These are phyloP conservation scores for Grigorovia jiainica DNA, from an alignment of 805 yeast species.

Conservation along the genomic window DNA sequence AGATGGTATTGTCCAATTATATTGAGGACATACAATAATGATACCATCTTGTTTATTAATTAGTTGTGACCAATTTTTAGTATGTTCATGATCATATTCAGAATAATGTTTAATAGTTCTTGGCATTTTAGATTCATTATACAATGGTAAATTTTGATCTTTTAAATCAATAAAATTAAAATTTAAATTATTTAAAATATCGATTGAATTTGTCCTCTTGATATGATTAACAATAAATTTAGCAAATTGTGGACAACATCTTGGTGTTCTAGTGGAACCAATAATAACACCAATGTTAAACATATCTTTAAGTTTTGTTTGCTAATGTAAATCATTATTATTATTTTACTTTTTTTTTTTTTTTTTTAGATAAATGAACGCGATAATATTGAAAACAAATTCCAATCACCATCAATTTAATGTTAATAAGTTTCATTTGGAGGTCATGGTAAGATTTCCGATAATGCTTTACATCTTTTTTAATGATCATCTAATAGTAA, in stretches of 20 bases:
- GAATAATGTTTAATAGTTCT: conserved; percentile 10
- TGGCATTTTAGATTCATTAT: conserved; percentile 25
- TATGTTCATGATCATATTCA: conserved; percentile 18
- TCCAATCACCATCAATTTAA: too few species aligned
- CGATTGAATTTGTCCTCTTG: background rate
- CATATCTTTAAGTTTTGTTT: too few species aligned
- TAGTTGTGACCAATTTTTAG: conserved; percentile 23
- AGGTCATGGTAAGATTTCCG: too few species aligned
- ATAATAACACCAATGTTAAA: conserved; percentile 10
- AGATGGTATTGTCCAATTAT: conserved; percentile 33
- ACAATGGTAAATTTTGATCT: conserved; percentile 24
- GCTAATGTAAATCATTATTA: background rate
- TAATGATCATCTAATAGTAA: too few species aligned
- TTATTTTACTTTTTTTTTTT: too few species aligned
- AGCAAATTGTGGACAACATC: conserved; percentile 13
- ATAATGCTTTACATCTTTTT: too few species aligned
- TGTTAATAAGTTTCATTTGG: too few species aligned
- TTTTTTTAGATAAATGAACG: too few species aligned
- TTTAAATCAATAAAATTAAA: conserved; percentile 24
- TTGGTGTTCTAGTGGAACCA: conserved; percentile 12
- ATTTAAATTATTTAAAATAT: background rate
- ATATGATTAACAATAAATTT: conserved; percentile 10
- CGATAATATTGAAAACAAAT: too few species aligned
- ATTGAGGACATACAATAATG: conserved; percentile 32
- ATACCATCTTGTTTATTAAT: conserved; percentile 19